Evolutionary conservation across 305 asterid genomes (phyloP), one percentile per base, ranked within the genome.

Genomic region (Fraxinus albicans): DNA sequence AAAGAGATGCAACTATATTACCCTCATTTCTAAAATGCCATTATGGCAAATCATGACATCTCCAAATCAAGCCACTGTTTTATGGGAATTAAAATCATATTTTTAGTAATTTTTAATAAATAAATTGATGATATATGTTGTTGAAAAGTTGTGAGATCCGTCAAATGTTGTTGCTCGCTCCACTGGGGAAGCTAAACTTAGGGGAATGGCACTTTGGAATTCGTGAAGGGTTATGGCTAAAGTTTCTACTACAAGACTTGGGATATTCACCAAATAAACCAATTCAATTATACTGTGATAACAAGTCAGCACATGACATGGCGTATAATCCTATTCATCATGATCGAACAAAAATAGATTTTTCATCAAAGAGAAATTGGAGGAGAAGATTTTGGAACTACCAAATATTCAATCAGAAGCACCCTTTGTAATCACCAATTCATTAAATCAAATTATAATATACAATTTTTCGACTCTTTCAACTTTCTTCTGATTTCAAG

Each of bases 231-330:
- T 77, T 77, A 31, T 53, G 27, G 40, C 40, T 63, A 65, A 21
- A 34, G 36, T 25, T 65, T 6, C 27, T 82, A 0, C 27, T 77
- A 4, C 9, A 15, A 3, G 85, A 77, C 19, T 69, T 82, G 55
- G 79, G 82, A 21, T 77, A 82, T 47, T n/a, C 6, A n/a, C 25
- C 73, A 12, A 67, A 9, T 1, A 77, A 47, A 76, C 58, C 78
- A 2, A 82, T 83, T 25, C 40, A 3, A 31, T 78, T 78, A 17
- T 77, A 8, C 44, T 83, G 65, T 83, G 79, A 83, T 12, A 77
- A 42, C 33, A 83, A 70, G 25, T 38, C 60, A 65, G 29, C 76
- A 44, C 47, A 76, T 34, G 67, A 83, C 10, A 83, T 47, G 10
- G 19, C 74, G 8, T 72, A 81, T 15, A 83, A 72, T 77, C 70